Conservation (phyloP, 768 basidiomycete species). For the Coprinopsis sp. region DNA sequence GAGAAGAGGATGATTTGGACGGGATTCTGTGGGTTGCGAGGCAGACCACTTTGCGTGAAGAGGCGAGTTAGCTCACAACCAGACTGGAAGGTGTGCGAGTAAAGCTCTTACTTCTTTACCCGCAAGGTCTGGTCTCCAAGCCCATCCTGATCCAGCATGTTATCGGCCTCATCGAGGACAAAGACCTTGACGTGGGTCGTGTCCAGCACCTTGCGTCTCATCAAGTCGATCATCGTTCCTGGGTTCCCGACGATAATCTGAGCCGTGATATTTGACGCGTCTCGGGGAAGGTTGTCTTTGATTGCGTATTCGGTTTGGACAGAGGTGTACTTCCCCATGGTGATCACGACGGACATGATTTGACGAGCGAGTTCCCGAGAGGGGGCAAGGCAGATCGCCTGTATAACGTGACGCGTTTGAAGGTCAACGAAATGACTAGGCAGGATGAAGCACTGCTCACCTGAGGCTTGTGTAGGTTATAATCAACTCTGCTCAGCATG, state of each 20-base stretch:
- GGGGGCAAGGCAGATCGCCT: conserved; percentile 97
- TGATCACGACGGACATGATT: conserved; percentile 90
- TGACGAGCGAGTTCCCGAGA: conserved; percentile 96
- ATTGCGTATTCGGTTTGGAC: conserved; percentile 96
- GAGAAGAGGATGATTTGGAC: conserved; percentile 95
- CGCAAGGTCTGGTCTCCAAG: conserved; percentile 90
- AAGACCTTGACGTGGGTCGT: conserved; percentile 81
- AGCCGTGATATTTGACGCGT: conserved; percentile 66
- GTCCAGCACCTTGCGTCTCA: conserved; percentile 70
- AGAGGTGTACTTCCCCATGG: conserved; percentile 92
- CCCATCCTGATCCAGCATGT: conserved; percentile 95
- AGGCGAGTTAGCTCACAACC: not conserved
- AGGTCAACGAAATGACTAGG: not conserved
- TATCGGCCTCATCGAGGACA: conserved; percentile 97
- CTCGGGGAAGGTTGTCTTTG: conserved; percentile 73
- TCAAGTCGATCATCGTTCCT: conserved; percentile 88
- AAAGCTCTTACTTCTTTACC: conserved; percentile 85
- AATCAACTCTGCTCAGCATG: conserved; percentile 94
- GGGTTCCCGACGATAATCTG: conserved; percentile 96
- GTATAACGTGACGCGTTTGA: not conserved
- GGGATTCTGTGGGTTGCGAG: conserved; percentile 34
- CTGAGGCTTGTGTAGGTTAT: conserved; percentile 75
- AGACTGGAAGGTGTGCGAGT: not conserved
- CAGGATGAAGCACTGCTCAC: conserved; percentile 33
- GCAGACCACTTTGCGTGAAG: conserved; percentile 28